phyloP scores from a whole-genome alignment of 805 yeast genomes.

The Pichia eremophila region DNA sequence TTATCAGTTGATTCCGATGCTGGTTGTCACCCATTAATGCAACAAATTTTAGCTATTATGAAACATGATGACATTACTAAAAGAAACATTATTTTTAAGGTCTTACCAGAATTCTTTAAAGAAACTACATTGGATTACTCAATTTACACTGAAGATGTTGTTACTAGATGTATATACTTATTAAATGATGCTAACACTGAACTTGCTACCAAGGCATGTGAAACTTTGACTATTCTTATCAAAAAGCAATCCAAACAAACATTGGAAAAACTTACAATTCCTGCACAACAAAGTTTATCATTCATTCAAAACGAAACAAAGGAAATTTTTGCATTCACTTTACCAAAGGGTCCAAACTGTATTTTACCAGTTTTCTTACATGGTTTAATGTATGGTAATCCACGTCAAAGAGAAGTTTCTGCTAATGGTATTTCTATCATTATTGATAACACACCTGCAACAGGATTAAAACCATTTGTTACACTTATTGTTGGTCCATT shows the following conservation, averaged over 20 bases:
- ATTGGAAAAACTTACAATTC: slow-evolving; percentile 66
- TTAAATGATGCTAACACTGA: slow-evolving; percentile 60
- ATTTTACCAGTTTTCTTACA: slow-evolving; percentile 86
- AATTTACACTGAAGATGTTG: slow-evolving; percentile 66
- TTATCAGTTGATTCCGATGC: slow-evolving; percentile 65
- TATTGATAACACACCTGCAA: slow-evolving; percentile 78
- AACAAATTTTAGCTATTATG: slow-evolving; percentile 64
- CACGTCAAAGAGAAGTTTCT: slow-evolving; percentile 73
- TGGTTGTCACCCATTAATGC: slow-evolving; percentile 79
- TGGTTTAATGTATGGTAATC: slow-evolving; percentile 89
- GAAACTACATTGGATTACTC: slow-evolving; percentile 60
- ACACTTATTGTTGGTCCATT: slow-evolving; percentile 94
- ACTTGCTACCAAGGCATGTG: slow-evolving; percentile 57
- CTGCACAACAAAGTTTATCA: slow-evolving; percentile 68
- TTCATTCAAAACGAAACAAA: slow-evolving; percentile 53
- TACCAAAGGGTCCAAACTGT: slow-evolving; percentile 81
- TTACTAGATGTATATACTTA: slow-evolving; percentile 56
- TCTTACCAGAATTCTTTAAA: slow-evolving; percentile 64
- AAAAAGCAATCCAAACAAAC: slow-evolving; percentile 66
- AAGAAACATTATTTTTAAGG: slow-evolving; percentile 54
- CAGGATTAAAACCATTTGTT: slow-evolving; percentile 74
- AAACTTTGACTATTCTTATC: slow-evolving; percentile 56
- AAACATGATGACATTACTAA: slow-evolving; percentile 64
- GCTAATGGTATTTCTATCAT: slow-evolving; percentile 86
- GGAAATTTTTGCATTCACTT: slow-evolving; percentile 63